Evolutionary conservation across 805 yeast species (phyloP).

Genomic region (Dipodascus albidus): DNA sequence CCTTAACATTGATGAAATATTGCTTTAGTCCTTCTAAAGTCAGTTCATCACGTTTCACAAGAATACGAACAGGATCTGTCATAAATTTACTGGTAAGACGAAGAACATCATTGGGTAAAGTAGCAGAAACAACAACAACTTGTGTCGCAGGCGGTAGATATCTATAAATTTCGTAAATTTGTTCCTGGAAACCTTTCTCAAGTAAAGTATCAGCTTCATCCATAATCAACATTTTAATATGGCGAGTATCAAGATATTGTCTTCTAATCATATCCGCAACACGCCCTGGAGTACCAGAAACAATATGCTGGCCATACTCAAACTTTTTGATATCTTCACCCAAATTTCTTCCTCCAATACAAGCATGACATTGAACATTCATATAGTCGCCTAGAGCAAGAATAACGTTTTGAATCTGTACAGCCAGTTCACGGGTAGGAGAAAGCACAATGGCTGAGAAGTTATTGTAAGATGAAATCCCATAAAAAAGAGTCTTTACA

Average conservation of each 20-base stretch:
- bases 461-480: neutral
- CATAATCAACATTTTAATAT: slow-evolving; percentile 75
- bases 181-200: slow-evolving; percentile 89
- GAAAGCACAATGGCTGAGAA: slow-evolving; percentile 66
- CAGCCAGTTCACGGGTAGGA: slow-evolving; percentile 94
- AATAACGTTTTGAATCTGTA: slow-evolving; percentile 84
- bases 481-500: neutral
- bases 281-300: slow-evolving; percentile 97
- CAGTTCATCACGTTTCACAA: slow-evolving; percentile 89
- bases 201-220: slow-evolving; percentile 97
- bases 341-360: slow-evolving; percentile 86
- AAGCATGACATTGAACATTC: slow-evolving; percentile 79
- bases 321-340: slow-evolving; percentile 70
- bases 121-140: slow-evolving; percentile 91
- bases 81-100: slow-evolving; percentile 88
- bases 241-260: slow-evolving; percentile 59
- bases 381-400: slow-evolving; percentile 77
- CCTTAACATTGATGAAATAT: slow-evolving; percentile 79
- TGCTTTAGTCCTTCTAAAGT: slow-evolving; percentile 93
- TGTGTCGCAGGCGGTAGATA: slow-evolving; percentile 76
- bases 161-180: slow-evolving; percentile 84
- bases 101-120: slow-evolving; percentile 82
- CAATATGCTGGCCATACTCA: slow-evolving; percentile 74
- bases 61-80: slow-evolving; percentile 84
- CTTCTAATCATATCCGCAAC: slow-evolving; percentile 85